A percentile compares a stretch with the other conserved stretches of the same genome.
Conservation (phyloP, 768 basidiomycete genomes). For the Pleurotus platypus region DNA sequence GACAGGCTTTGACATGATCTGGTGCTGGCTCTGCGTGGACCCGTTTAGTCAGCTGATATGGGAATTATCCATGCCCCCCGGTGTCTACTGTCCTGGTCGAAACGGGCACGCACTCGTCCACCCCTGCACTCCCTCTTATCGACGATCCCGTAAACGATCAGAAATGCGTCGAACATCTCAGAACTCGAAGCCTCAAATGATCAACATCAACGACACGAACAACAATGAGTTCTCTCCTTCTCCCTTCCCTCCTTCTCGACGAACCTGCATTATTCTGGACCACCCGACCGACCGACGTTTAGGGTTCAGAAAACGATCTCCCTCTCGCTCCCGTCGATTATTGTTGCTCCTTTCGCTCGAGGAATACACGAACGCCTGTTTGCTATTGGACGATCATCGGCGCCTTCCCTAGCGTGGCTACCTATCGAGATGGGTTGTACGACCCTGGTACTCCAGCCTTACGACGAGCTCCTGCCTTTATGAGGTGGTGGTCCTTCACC, state of each 20-base stretch:
- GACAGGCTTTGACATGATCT: neutral
- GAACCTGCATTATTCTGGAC: neutral
- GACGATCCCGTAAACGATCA: slow-evolving; percentile 3
- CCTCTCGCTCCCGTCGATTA: no score
- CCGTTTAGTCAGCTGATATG: neutral
- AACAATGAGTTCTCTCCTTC: neutral
- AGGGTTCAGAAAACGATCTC: no score
- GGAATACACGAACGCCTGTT: neutral
- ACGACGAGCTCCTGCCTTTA: no score
- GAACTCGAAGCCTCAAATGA: neutral
- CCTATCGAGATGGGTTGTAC: neutral
- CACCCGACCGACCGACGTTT: no score
- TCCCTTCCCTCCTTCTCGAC: neutral
- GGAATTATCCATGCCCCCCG: neutral
- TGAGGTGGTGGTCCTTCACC: no score
- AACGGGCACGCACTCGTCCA: neutral
- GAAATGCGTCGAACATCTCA: neutral
- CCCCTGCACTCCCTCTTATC: neutral
- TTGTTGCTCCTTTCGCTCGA: neutral
- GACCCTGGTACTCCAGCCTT: neutral
- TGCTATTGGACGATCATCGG: neutral
- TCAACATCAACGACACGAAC: no score
- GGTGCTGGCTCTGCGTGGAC: neutral
- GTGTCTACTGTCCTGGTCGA: neutral
- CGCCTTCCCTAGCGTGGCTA: neutral